Evolutionary conservation across 2,329 filamentous ascomycete genomes (phyloP).

Genomic region (Aspergillus sp.): DNA sequence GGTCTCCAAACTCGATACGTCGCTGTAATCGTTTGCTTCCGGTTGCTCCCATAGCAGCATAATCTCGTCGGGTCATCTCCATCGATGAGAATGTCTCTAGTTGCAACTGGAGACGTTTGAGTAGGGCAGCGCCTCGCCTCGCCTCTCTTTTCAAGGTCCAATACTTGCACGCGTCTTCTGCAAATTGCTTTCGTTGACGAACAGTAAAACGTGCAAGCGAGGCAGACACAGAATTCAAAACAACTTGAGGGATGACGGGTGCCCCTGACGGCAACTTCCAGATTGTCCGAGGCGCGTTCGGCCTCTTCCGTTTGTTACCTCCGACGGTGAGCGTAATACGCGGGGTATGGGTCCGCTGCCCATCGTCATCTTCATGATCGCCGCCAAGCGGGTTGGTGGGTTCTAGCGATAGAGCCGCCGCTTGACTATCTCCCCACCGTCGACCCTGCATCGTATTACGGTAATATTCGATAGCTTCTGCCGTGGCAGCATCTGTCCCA

Average conservation of each 20-base stretch:
- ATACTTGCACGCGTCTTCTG: constrained; percentile 91
- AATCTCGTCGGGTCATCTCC: constrained; percentile 94
- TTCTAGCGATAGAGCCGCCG: constrained; percentile 79
- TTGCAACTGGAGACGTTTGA: constrained; percentile 91
- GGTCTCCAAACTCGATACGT: constrained; percentile 85
- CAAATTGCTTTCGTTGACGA: constrained; percentile 87
- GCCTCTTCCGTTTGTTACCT: constrained; percentile 63
- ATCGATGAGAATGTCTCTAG: constrained; percentile 97
- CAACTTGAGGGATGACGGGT: constrained; percentile 86
- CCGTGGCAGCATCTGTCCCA: constrained; percentile 77
- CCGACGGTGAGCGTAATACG: constrained; percentile 59
- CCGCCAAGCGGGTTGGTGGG: constrained; percentile 68
- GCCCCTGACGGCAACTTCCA: constrained; percentile 96
- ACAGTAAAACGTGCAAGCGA: constrained; percentile 83
- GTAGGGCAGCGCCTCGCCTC: constrained; percentile 82
- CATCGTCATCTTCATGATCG: constrained; percentile 52
- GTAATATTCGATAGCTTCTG: constrained; percentile 86
- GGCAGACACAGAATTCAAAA: constrained; percentile 83
- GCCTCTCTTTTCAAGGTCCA: constrained; percentile 98
- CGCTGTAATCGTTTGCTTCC: constrained; percentile 77
- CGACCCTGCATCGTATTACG: constrained; percentile 84
- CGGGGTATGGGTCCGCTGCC: constrained; percentile 44
- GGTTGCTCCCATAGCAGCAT: constrained; percentile 88
- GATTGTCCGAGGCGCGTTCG: constrained; percentile 64
- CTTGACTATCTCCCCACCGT: constrained; percentile 90